Conservation (phyloP, 31 red algal species). For the Asparagopsis taxiformis region DNA sequence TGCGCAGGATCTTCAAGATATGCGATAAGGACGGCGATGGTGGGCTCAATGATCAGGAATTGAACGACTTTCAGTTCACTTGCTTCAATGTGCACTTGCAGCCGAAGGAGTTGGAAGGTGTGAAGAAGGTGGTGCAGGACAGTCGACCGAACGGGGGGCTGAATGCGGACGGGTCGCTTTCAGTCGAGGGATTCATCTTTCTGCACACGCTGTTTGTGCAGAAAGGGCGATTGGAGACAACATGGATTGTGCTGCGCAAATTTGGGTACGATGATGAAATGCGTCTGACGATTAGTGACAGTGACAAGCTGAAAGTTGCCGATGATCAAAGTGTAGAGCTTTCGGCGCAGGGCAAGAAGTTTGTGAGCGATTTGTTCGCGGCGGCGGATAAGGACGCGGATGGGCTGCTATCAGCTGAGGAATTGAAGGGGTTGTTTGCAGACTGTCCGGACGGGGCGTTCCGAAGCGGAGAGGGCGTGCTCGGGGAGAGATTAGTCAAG, state of each 20-base stretch:
- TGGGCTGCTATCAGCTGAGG: slow-evolving; percentile 65
- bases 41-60: slow-evolving; percentile 86
- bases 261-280: slow-evolving; percentile 93
- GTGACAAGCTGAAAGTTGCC: slow-evolving; percentile 20
- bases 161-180: slow-evolving; percentile 62
- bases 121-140: slow-evolving; percentile 94
- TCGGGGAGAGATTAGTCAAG: slow-evolving; percentile 17
- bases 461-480: background rate
- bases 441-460: slow-evolving; percentile 66
- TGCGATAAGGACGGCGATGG: slow-evolving; percentile 95
- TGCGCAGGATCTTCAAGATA: slow-evolving; percentile 89
- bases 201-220: slow-evolving; percentile 96
- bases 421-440: slow-evolving; percentile 69
- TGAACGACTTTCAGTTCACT: slow-evolving; percentile 95
- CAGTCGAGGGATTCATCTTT: slow-evolving; percentile 84
- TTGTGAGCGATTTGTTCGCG: slow-evolving; percentile 68
- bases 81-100: slow-evolving; percentile 90
- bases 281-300: slow-evolving; percentile 43
- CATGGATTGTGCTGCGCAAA: slow-evolving; percentile 94
- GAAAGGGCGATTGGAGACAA: slow-evolving; percentile 93
- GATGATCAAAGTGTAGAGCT: slow-evolving; percentile 90
- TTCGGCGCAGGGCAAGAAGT: slow-evolving; percentile 42
- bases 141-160: slow-evolving; percentile 55
- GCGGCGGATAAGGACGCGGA: slow-evolving; percentile 76
- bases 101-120: slow-evolving; percentile 77